Evolutionary conservation across 805 yeast genomes (phyloP), one percentile per base, ranked within the genome.

Genomic region (Ogataea haglerorum): DNA sequence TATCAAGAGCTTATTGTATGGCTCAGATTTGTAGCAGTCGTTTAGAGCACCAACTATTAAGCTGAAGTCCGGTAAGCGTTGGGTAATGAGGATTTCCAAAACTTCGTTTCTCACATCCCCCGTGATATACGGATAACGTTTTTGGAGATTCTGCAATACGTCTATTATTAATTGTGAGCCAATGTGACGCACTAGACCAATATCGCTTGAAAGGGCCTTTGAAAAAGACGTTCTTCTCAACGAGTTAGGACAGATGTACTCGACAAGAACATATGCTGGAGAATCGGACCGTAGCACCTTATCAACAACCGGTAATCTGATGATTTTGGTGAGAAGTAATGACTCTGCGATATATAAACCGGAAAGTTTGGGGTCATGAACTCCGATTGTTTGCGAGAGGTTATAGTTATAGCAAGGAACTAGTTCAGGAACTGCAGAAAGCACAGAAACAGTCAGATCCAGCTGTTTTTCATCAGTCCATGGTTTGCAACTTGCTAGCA

Each of bases 311-410:
- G 78, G 75, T 3, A 80, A 50, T 21, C 70, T 69, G n/a, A 86
- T 69, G 5, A 85, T 69, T 42, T 78, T 76, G 1, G 80, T 70
- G 32, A 82, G 63, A 2, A 87, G 59, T 18, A 82, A 66, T 1
- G 87, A 75, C 61, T 76, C 83, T 6, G 93, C 85, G 34, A 88
- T 69, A 89, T 95, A 90, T 65, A 84, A 87, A 10, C 91, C 80
- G 1, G 91, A 71, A 41, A 84, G 64, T 35, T 81, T 76, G 0
- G 97, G 95, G 46, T 85, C 95, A 55, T 85, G 83, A 14, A 78
- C 68, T 14, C 90, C 89, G 40, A 80, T 78, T 3, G 81, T 73
- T 36, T 65, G 62, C 2, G 76, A 71, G 10, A 80, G 53, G 63
- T 78, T 72, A 42, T 73, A 67, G 48, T 78, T 70, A 51, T 83